Conservation (phyloP, 2,329 filamentous ascomycete genomes). For the Penicillium freii region DNA sequence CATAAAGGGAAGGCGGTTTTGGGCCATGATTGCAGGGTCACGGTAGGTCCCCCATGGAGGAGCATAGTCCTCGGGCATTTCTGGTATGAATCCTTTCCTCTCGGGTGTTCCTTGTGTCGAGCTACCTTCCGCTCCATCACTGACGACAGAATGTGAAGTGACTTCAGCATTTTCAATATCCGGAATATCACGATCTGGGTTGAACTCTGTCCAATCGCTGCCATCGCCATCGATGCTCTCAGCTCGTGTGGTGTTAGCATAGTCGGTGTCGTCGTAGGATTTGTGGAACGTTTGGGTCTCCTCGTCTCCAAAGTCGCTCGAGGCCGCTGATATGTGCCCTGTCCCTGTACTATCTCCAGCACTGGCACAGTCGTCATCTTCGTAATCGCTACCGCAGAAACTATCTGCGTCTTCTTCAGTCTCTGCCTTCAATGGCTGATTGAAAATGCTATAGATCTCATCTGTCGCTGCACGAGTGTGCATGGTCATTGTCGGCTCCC, state of each 20-base stretch:
- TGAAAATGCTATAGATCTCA: constrained; percentile 97
- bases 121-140: constrained; percentile 34
- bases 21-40: constrained; percentile 74
- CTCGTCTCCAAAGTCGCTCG: constrained; percentile 66
- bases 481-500: constrained; percentile 96
- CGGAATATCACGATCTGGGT: constrained; percentile 68
- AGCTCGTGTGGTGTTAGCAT: constrained; percentile 41
- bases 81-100: constrained; percentile 50
- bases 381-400: constrained; percentile 64
- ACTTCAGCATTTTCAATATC: constrained; percentile 32
- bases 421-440: constrained; percentile 67
- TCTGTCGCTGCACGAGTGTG: constrained; percentile 94
- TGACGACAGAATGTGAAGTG: constrained; percentile 22
- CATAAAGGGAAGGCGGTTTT: constrained; percentile 95
- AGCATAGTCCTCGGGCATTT: constrained; percentile 85
- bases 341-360: constrained; percentile 81
- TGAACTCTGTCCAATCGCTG: constrained; percentile 89
- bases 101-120: constrained; percentile 36
- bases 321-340: constrained; percentile 63
- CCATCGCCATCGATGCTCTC: constrained; percentile 54
- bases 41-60: constrained; percentile 76
- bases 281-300: constrained; percentile 42
- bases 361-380: constrained; percentile 75
- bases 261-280: constrained; percentile 46
- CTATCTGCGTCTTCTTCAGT: constrained; percentile 58